phyloP scores from a whole-genome alignment of 2,329 filamentous ascomycete genomes.

The Colletotrichum abscissum region DNA sequence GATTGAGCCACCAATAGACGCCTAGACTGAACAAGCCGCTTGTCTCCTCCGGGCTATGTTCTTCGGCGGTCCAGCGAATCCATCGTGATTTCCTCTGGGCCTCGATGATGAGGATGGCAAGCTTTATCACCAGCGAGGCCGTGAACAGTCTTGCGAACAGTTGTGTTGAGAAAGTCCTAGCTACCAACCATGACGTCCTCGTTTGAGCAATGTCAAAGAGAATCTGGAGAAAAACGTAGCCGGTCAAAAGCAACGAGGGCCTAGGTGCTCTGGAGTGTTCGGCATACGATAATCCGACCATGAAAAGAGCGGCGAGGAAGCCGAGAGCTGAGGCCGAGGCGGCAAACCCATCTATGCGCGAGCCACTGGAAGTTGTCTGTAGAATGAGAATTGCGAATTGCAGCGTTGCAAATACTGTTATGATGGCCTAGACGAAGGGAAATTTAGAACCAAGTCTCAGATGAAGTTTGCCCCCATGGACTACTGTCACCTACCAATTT shows the following conservation, averaged over 20 bases:
- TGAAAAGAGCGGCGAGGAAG: conserved; percentile 42
- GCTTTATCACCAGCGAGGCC: conserved; percentile 48
- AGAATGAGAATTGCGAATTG: conserved; percentile 48
- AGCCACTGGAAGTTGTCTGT: conserved; percentile 36
- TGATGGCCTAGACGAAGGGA: conserved; percentile 27
- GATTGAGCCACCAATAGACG: conserved; percentile 49
- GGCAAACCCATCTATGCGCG: conserved; percentile 40
- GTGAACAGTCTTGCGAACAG: conserved; percentile 48
- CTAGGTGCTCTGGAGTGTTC: conserved; percentile 47
- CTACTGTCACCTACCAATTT: conserved; percentile 35
- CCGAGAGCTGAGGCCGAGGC: conserved; percentile 44
- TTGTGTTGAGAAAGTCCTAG: conserved; percentile 22
- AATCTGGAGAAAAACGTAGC: conserved; percentile 54
- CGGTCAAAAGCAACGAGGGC: conserved; percentile 55
- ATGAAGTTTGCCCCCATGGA: background rate
- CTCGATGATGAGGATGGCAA: conserved; percentile 50
- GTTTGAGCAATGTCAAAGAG: conserved; percentile 56
- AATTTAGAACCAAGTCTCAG: background rate
- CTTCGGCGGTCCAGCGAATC: conserved; percentile 49
- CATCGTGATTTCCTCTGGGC: conserved; percentile 51
- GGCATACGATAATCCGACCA: conserved; percentile 43
- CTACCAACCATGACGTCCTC: conserved; percentile 55
- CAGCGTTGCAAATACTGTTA: conserved; percentile 41
- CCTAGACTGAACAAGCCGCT: conserved; percentile 46
- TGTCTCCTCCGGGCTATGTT: conserved; percentile 53